Conservation (phyloP, 331 rosid genomes). For the Pyracantha coccinea region DNA sequence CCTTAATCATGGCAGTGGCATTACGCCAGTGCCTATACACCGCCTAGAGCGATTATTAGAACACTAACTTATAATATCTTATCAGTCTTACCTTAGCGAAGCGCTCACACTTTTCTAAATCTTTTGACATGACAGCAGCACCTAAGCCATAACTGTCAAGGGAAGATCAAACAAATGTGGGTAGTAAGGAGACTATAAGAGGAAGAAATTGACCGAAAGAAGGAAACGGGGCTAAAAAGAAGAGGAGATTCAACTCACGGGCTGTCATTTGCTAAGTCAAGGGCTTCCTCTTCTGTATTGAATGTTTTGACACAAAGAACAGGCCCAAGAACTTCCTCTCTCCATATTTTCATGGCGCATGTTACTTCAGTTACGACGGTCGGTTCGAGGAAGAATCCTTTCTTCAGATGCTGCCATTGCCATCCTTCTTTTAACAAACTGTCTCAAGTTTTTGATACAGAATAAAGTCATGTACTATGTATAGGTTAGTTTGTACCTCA, state of each 20-base stretch:
- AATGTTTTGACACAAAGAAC: constrained; percentile 84
- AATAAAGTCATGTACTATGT: neutral
- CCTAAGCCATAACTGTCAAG: constrained; percentile 71
- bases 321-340: constrained; percentile 90
- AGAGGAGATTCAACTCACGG: constrained; percentile 31
- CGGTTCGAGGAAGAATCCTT: constrained; percentile 31
- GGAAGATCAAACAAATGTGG: too few relatives aligned
- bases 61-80: too few relatives aligned
- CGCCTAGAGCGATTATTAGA: too few relatives aligned
- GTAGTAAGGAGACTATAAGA: neutral
- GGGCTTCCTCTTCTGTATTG: constrained; percentile 78
- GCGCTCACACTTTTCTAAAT: constrained; percentile 86
- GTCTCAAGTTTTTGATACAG: neutral
- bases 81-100: constrained; percentile 53
- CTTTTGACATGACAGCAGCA: constrained; percentile 78
- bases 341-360: constrained; percentile 89
- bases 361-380: constrained; percentile 61
- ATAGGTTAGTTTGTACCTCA: constrained; percentile 34
- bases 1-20: too few relatives aligned
- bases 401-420: constrained; percentile 46
- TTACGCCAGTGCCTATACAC: too few relatives aligned
- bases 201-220: neutral
- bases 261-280: constrained; percentile 74
- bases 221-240: neutral
- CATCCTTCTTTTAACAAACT: constrained; percentile 11